Conservation (phyloP, 495 filamentous ascomycete species). For the Aspergillus olivimuriae region DNA sequence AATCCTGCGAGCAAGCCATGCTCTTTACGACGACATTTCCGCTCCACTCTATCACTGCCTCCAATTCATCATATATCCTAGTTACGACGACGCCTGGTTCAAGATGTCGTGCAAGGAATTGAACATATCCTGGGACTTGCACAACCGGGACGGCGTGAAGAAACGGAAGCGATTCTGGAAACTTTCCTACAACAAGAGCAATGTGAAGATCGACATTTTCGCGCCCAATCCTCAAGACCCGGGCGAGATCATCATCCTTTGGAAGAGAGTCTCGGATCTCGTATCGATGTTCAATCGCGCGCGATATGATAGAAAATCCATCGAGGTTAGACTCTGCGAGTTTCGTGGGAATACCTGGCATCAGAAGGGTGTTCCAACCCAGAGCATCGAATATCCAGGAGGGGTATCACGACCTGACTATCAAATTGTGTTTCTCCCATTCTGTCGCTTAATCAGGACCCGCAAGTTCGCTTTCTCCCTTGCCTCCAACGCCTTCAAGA, state of each 20-base stretch:
- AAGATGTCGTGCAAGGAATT: neutral
- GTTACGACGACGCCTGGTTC: slow-evolving; percentile 1
- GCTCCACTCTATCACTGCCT: slow-evolving; percentile 3
- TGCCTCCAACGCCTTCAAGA: neutral
- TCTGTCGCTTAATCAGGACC: slow-evolving; percentile 1
- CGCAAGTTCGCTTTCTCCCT: neutral
- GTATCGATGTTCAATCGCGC: neutral
- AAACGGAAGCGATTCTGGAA: neutral
- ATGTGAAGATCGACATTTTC: slow-evolving; percentile 4
- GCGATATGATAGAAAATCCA: neutral
- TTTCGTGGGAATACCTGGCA: slow-evolving; percentile 5
- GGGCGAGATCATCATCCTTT: slow-evolving; percentile 5
- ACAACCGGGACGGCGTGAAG: neutral
- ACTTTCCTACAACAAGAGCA: slow-evolving; percentile 4
- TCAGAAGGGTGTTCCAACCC: neutral
- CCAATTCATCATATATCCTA: slow-evolving; percentile 3
- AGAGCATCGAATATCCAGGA: slow-evolving; percentile 4
- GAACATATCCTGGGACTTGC: neutral
- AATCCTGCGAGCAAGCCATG: slow-evolving; percentile 2
- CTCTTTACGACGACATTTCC: slow-evolving; percentile 7
- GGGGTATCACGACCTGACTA: neutral
- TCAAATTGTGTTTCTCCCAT: slow-evolving; percentile 5
- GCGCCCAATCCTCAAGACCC: slow-evolving; percentile 7
- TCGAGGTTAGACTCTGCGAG: neutral
- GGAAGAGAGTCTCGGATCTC: neutral